phyloP scores from a whole-genome alignment of 371 early-diverging fungal species.

The Rhizomucor pusillus region DNA sequence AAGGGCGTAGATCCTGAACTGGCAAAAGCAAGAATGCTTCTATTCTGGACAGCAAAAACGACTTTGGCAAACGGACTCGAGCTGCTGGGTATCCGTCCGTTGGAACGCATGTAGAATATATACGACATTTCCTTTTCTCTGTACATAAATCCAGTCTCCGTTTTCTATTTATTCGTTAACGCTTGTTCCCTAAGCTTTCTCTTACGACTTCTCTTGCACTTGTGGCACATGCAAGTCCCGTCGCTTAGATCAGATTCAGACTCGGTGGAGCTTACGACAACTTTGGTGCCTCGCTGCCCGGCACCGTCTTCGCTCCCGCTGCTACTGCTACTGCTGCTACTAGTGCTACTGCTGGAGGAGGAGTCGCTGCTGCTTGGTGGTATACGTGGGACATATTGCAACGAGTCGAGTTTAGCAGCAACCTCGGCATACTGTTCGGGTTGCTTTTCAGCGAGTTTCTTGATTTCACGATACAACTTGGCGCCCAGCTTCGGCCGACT shows the following conservation, averaged over 20 bases:
- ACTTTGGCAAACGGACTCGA: slow-evolving; percentile 77
- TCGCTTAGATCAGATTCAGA: slow-evolving; percentile 55
- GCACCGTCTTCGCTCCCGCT: slow-evolving; percentile 13
- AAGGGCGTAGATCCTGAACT: slow-evolving; percentile 56
- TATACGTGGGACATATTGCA: slow-evolving; percentile 56
- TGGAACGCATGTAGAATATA: slow-evolving; percentile 78
- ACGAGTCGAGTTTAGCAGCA: slow-evolving; percentile 42
- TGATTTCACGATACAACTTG: slow-evolving; percentile 48
- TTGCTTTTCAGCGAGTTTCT: slow-evolving; percentile 35
- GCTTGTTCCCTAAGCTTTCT: slow-evolving; percentile 26
- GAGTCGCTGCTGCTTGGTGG: slow-evolving; percentile 52
- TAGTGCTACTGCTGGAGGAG: slow-evolving; percentile 30
- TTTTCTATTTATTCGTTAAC: background rate
- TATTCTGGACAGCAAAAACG: slow-evolving; percentile 72
- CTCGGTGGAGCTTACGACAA: slow-evolving; percentile 47
- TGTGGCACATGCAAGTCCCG: slow-evolving; percentile 62
- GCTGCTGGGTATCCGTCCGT: slow-evolving; percentile 74
- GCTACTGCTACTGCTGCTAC: slow-evolving; percentile 25
- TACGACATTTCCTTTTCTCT: background rate
- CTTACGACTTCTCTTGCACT: slow-evolving; percentile 48
- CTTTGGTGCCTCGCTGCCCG: slow-evolving; percentile 7
- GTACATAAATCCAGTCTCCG: background rate
- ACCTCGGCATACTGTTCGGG: slow-evolving; percentile 39
- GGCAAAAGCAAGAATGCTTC: slow-evolving; percentile 75
- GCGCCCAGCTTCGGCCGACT: slow-evolving; percentile 70